Base-by-base conservation (phyloP, 2,329 filamentous ascomycete species). In the Aspergillus vadensis region DNA sequence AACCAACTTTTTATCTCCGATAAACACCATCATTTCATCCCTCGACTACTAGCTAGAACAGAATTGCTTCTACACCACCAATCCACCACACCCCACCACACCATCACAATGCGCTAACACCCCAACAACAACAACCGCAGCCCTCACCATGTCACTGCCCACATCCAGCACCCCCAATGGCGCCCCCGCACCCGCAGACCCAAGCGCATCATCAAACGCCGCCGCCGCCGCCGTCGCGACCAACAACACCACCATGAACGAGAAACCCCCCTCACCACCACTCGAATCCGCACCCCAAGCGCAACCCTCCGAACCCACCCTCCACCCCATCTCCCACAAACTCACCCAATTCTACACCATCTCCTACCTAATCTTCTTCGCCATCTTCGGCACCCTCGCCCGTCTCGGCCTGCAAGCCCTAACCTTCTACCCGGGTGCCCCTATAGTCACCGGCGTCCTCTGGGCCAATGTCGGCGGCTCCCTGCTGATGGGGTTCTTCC, bases 391-490 rank as follows among this genome's bases (percentile, higher is more conserved):
- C 38, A 95, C 92, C 0, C 83, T 97, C 25, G 91, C 92, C 0
- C 86, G 94, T 10, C 79, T 97, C 0, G 93, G 92, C 4, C 78
- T 97, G 7, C 86, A 92, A 71, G 88, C 89, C 50, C 78, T 97
- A 55, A 95, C 92, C 0, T 86, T 83, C 58, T 97, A 96, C 73
- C 87, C 90, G 1, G 89, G 88, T 21, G 86, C 90, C 0, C 92
- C 92, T 0, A 80, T 95, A 21, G 80, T 86, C 5, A 93, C 91
- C 58, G 84, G 86, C 54, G 88, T 90, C 2, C 77, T 96, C 21
- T 98, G 94, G 94, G 88, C 92, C 62, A 97, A 98, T 70, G 88
- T 97, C 50, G 86, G 82, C 1, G 94, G 94, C 1, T 90, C 90
- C 58, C 72, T 96, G 0, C 67, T 96, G 60, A 90, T 98, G 86